Evolutionary conservation across 768 basidiomycete genomes (phyloP).

Genomic region (Phylloporus sp.): DNA sequence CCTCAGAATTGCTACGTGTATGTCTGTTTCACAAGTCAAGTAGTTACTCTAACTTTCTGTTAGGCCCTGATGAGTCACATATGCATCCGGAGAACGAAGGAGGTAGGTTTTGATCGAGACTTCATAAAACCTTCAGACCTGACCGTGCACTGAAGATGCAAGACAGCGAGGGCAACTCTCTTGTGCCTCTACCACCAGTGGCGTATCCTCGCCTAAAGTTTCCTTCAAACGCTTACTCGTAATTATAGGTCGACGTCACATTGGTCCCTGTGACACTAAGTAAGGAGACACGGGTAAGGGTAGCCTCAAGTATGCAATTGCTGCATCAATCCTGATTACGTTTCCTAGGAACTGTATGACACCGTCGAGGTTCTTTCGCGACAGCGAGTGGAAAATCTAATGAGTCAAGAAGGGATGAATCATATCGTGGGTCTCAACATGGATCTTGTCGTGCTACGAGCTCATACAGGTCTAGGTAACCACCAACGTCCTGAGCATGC

Average conservation of each 20-base stretch:
- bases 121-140: constrained; percentile 5
- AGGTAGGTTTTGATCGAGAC: constrained; percentile 39
- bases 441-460: neutral
- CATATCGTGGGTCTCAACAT: constrained; percentile 35
- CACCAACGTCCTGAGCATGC: constrained; percentile 70
- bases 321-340: neutral
- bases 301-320: neutral
- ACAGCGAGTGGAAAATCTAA: constrained; percentile 54
- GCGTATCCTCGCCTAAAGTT: constrained; percentile 4
- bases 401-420: constrained; percentile 39
- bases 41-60: constrained; percentile 5
- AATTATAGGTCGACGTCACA: constrained; percentile 68
- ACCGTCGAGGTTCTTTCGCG: constrained; percentile 61
- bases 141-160: constrained; percentile 59
- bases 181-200: constrained; percentile 75
- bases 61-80: constrained; percentile 75
- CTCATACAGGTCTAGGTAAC: constrained; percentile 44
- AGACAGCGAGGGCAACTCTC: constrained; percentile 65
- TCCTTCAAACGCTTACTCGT: constrained; percentile 1
- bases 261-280: constrained; percentile 64
- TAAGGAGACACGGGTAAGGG: constrained; percentile 59
- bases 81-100: constrained; percentile 82
- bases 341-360: constrained; percentile 58
- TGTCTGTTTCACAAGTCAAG: constrained; percentile 12
- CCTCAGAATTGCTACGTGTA: constrained; percentile 70